Conservation (phyloP, 108 stramenopile genomes). For the Nitzschia inconspicua region DNA sequence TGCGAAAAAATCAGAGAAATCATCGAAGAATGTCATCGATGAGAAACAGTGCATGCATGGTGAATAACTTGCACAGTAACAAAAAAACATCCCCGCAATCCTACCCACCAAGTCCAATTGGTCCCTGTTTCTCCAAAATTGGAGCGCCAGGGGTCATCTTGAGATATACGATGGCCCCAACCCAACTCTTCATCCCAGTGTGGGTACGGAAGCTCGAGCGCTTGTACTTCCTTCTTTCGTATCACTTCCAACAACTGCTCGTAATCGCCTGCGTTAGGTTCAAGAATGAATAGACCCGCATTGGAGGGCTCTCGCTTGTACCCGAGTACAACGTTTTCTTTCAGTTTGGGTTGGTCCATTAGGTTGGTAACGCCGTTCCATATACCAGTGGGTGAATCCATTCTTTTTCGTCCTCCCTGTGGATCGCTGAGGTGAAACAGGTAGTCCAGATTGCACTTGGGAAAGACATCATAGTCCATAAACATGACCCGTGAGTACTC, state of each 20-base stretch:
- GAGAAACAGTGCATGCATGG: no score
- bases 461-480: slow-evolving; percentile 65
- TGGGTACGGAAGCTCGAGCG: slow-evolving; percentile 14
- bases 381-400: no score
- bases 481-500: slow-evolving; percentile 57
- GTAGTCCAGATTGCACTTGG: slow-evolving; percentile 55
- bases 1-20: no score
- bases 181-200: slow-evolving; percentile 22
- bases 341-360: slow-evolving; percentile 21
- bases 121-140: no score
- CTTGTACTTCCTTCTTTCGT: slow-evolving; percentile 18
- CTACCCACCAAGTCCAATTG: slow-evolving; percentile 32
- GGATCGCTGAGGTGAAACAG: slow-evolving; percentile 28
- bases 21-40: no score
- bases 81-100: no score
- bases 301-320: slow-evolving; percentile 37
- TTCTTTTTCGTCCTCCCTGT: background rate
- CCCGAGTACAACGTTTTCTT: slow-evolving; percentile 40
- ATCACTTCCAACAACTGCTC: slow-evolving; percentile 27
- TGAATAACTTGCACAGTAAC: no score
- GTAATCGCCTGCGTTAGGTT: slow-evolving; percentile 34
- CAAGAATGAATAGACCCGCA: slow-evolving; percentile 51
- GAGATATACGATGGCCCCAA: no score
- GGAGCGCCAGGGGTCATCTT: no score
- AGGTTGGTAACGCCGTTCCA: no score